phyloP scores from a whole-genome alignment of 495 filamentous ascomycete species.

The Hyaloscypha finlandica region DNA sequence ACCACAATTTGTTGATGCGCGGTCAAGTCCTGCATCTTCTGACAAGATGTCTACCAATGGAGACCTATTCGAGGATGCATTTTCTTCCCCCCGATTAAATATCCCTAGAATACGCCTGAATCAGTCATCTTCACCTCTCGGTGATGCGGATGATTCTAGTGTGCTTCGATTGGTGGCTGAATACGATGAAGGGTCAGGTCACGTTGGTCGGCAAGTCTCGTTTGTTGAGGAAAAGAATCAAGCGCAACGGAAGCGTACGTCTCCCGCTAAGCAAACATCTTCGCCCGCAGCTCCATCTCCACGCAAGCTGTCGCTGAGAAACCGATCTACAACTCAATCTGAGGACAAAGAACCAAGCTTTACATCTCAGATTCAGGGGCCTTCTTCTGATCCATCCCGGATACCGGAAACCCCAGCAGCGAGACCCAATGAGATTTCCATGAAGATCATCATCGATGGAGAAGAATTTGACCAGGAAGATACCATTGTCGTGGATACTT shows the following conservation, averaged over 20 bases:
- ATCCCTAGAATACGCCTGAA: conserved; percentile 11
- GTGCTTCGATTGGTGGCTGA: conserved; percentile 47
- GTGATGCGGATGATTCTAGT: conserved; percentile 48
- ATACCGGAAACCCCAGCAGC: conserved; percentile 32
- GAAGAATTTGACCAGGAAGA: conserved; percentile 21
- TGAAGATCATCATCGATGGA: conserved; percentile 13
- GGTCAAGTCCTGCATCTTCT: conserved; percentile 39
- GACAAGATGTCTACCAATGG: conserved; percentile 16
- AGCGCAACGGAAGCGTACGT: not conserved
- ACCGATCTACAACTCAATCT: not conserved
- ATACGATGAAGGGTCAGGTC: conserved; percentile 35
- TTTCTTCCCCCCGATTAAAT: conserved; percentile 20
- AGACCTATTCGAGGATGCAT: conserved; percentile 31
- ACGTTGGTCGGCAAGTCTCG: not conserved
- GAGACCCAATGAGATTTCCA: not conserved
- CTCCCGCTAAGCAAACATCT: not conserved
- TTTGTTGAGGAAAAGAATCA: conserved; percentile 9
- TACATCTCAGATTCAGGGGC: not conserved
- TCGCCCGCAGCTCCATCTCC: not conserved
- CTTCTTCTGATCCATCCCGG: conserved; percentile 24
- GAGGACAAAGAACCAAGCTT: conserved; percentile 8
- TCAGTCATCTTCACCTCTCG: conserved; percentile 42
- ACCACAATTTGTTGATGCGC: conserved; percentile 48
- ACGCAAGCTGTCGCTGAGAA: conserved; percentile 1
- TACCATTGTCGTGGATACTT: conserved; percentile 29